A percentile compares a stretch with the other conserved stretches of the same genome.
These are phyloP conservation scores for Phytophthora citricola DNA, from an alignment of 352 stramenopile species.

Conservation along the genomic window DNA sequence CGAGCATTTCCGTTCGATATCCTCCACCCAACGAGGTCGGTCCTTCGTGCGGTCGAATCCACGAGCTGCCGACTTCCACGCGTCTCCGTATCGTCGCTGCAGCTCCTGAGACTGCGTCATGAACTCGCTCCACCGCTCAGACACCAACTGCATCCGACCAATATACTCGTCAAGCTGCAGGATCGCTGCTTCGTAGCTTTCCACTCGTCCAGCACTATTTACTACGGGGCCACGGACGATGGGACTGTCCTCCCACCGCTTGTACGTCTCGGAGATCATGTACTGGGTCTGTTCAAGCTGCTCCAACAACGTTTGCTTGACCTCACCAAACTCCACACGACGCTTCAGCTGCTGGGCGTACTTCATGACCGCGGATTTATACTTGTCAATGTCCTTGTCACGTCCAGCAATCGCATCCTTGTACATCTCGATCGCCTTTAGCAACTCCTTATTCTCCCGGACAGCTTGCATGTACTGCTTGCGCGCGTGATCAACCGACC, in stretches of 20 bases:
- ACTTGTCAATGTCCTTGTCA: conserved; percentile 76
- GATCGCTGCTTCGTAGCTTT: conserved; percentile 35
- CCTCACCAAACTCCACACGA: conserved; percentile 61
- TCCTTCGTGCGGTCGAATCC: conserved; percentile 36
- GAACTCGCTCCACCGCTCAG: conserved; percentile 62
- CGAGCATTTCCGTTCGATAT: conserved; percentile 63
- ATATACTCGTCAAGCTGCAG: conserved; percentile 70
- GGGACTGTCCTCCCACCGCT: conserved; percentile 70
- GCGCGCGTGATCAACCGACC: conserved; percentile 55
- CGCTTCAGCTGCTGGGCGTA: conserved; percentile 60
- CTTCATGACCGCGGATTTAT: conserved; percentile 57
- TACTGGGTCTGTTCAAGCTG: conserved; percentile 82
- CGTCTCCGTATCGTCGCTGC: conserved; percentile 56
- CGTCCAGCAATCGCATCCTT: conserved; percentile 63
- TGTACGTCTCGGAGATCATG: conserved; percentile 81
- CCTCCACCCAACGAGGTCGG: conserved; percentile 58
- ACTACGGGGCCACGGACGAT: conserved; percentile 34
- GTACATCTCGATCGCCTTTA: conserved; percentile 69
- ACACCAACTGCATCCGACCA: conserved; percentile 58
- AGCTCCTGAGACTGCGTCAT: conserved; percentile 63
- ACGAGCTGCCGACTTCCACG: conserved; percentile 42
- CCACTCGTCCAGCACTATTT: conserved; percentile 9
- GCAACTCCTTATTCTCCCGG: conserved; percentile 70
- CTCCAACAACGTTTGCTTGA: conserved; percentile 76
- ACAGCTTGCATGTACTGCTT: conserved; percentile 68